Percentiles rank a stretch among this genome's conserved stretches.
Conservation (phyloP, 305 asterid genomes). For the Stenogyne calaminthoides region DNA sequence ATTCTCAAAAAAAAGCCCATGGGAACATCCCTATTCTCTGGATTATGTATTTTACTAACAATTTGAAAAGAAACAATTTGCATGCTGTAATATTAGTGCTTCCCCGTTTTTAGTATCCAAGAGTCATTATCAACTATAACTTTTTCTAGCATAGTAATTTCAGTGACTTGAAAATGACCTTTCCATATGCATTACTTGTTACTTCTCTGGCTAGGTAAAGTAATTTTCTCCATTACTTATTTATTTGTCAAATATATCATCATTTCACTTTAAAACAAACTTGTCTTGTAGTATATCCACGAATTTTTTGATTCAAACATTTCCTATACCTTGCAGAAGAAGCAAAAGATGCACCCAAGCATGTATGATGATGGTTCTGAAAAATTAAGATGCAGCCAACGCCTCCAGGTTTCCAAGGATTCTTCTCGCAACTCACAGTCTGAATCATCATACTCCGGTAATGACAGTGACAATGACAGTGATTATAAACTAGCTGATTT, state of each 20-base stretch:
- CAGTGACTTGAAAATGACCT: neutral
- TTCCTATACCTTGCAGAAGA: constrained; percentile 51
- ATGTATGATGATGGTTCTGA: constrained; percentile 55
- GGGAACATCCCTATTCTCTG: neutral
- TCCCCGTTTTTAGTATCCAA: neutral
- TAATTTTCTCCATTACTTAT: neutral
- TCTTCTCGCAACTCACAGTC: constrained; percentile 30
- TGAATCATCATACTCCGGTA: constrained; percentile 40
- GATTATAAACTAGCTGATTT: constrained; percentile 32
- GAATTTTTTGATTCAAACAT: constrained; percentile 27
- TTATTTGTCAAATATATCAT: neutral
- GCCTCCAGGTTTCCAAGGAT: constrained; percentile 44
- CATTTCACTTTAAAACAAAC: neutral
- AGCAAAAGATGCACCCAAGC: constrained; percentile 78
- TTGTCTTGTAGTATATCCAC: neutral
- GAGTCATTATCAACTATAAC: neutral
- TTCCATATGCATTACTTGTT: neutral
- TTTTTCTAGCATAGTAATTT: neutral
- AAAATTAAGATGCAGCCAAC: constrained; percentile 49
- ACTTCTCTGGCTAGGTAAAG: neutral
- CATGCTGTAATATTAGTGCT: neutral
- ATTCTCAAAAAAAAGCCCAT: neutral
- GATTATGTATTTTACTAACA: neutral
- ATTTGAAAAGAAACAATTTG: neutral
- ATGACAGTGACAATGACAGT: constrained; percentile 29